Evolutionary conservation across 1,284 basidiomycete species (phyloP), one percentile per base, ranked within the genome.

Genomic region (Melampsora occidentalis): DNA sequence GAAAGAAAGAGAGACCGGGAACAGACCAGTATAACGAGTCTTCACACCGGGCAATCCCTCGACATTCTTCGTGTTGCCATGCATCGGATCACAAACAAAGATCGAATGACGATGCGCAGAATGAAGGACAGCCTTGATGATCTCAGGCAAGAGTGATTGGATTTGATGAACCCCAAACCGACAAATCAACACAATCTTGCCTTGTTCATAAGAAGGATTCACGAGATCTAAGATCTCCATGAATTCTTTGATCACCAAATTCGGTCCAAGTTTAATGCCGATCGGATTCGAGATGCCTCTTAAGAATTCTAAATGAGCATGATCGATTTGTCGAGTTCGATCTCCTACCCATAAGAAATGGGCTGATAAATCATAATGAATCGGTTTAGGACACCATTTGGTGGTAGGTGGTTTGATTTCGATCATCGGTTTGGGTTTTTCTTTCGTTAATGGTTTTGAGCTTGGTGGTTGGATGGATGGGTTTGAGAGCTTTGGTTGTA

Each of bases 271-370:
- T 83, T 99, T 99, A 85, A 98, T 89, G 1, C 96, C 96, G 78
- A 99, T 93, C 0, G 96, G 96, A 83, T 99, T 99, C 66, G 92
- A 88, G 77, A 99, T 93, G 4, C 95, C 94, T 66, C 93, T 86
- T 84, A 96, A 95, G 83, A 65, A 83, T 85, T 98, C 96, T 42
- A 97, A 89, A 82, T 99, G 96, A 0, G 95, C 96, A 20, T 94
- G 94, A 77, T 90, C 89, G 2, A 97, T 85, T 83, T 97, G 93
- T 62, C 96, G 86, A n/a, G 96, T 99, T 67, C 96, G 88, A 84
- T 99, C 96, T 0, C 96, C 96, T 72, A 99, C 92, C 96, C 96
- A 99, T 77, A 98, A 84, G 83, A 96, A 96, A 83, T 97, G 95
- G 5, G 93, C 91, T 6, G 93, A 93, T 9, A 91, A 90, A 81